Evolutionary conservation across 495 filamentous ascomycete species (phyloP), one percentile per base, ranked within the genome.

Genomic region (Geoglossum glabrum): DNA sequence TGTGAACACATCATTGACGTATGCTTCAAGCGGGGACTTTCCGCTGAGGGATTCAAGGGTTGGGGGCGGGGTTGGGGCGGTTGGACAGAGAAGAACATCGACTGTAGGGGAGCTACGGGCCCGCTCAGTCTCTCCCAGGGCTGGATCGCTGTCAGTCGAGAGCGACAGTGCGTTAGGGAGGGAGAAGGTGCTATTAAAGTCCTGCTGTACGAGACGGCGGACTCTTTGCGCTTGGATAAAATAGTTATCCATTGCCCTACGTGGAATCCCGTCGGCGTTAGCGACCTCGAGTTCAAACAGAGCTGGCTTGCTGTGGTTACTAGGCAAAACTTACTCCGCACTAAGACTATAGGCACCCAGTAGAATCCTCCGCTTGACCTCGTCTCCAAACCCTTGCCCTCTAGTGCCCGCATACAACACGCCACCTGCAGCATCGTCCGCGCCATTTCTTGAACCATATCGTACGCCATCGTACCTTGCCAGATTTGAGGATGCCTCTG

Each of bases 401-500:
- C 92, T 75, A 0, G 84, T 90, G 9, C 72, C 71, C 2, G 89
- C 78, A 64, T 87, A 98, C 5, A 97, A 74, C 31, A 84, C 80
- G 11, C 70, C 67, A 54, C 68, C 72, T 58, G 55, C 71, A 34
- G 58, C 62, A 45, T 59, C 63, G n/a, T 62, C 17, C 31, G 26
- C 63, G 8, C 66, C 64, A 15, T 64, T 61, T 26, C 79, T 77
- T 46, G 69, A 73, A 1, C 92, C 92, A 67, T 95, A 99, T 17
- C 92, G 83, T 11, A 96, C 77, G 8, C 93, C 92, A 64, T 99
- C 92, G 66, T 95, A 99, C 69, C 92, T 95, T 52, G 92, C 85
- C n/a, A 99, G 79, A 60, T 99, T 99, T 19, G 90, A 96, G 13
- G 86, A 87, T 15, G 93, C 93, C 71, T 99, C 92, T 13, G 92